phyloP scores from a whole-genome alignment of 2,329 filamentous ascomycete genomes.

The Rachicladosporium sp. region DNA sequence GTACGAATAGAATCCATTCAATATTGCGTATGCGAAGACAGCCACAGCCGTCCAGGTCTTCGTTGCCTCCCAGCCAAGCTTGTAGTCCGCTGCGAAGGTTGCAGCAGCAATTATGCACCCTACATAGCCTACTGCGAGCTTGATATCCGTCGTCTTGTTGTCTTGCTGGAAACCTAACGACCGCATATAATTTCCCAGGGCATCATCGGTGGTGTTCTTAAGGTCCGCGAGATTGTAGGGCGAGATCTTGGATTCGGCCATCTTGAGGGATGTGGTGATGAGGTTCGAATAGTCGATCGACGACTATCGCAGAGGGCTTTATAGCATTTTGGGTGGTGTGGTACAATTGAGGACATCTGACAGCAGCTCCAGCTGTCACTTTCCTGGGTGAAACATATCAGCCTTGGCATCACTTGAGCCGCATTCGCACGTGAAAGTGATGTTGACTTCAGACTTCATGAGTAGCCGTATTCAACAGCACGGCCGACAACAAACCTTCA shows the following conservation, averaged over 20 bases:
- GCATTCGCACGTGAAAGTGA: too few relatives aligned
- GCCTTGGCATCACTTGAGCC: too few relatives aligned
- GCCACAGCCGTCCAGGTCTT: conserved; percentile 71
- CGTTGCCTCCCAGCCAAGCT: conserved; percentile 75
- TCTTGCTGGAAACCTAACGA: conserved; percentile 74
- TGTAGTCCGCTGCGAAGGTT: conserved; percentile 86
- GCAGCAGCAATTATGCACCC: conserved; percentile 69
- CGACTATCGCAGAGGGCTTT: too few relatives aligned
- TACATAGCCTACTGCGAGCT: conserved; percentile 69
- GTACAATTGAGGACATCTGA: too few relatives aligned
- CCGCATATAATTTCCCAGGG: conserved; percentile 84
- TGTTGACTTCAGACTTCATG: too few relatives aligned
- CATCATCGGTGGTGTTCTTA: conserved; percentile 93
- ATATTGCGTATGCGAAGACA: conserved; percentile 62
- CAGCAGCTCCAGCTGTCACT: too few relatives aligned
- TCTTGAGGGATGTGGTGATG: conserved; percentile 6
- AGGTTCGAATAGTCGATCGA: too few relatives aligned
- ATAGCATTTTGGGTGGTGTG: too few relatives aligned
- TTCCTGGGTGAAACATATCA: too few relatives aligned
- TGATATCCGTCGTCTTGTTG: conserved; percentile 68
- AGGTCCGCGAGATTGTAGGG: conserved; percentile 52
- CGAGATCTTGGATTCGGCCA: conserved; percentile 24
- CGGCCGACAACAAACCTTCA: too few relatives aligned
- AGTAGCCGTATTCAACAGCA: too few relatives aligned
- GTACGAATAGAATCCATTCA: conserved; percentile 66